phyloP scores from a whole-genome alignment of 2,329 filamentous ascomycete genomes.

The Xylaria sp. region DNA sequence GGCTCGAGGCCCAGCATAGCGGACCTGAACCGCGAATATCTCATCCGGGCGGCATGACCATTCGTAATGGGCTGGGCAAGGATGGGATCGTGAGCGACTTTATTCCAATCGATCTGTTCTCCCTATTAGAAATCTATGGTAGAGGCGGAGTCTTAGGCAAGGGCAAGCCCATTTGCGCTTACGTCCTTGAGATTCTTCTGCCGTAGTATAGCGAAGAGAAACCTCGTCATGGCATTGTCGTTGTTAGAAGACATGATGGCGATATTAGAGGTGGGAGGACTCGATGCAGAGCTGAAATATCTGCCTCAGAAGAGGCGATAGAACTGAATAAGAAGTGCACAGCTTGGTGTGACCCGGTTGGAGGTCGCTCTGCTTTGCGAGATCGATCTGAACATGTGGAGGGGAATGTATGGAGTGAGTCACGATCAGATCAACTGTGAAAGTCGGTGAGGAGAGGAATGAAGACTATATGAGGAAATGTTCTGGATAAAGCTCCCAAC shows the following conservation, averaged over 20 bases:
- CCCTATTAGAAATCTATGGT: conserved; percentile 34
- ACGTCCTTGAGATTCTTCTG: conserved; percentile 72
- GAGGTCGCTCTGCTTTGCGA: conserved; percentile 39
- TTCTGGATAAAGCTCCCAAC: conserved; percentile 45
- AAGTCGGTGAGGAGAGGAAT: conserved; percentile 55
- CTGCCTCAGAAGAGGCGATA: conserved; percentile 36
- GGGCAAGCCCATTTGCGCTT: conserved; percentile 59
- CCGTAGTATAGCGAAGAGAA: conserved; percentile 69
- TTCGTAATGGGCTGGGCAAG: conserved; percentile 66
- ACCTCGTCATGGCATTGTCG: conserved; percentile 67
- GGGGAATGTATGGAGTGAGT: conserved; percentile 54
- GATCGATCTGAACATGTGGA: conserved; percentile 48
- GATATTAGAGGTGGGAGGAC: conserved; percentile 28
- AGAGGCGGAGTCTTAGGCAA: not conserved
- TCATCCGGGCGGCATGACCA: conserved; percentile 70
- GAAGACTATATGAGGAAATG: conserved; percentile 53
- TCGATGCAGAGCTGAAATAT: conserved; percentile 27
- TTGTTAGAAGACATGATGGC: conserved; percentile 64
- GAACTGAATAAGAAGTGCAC: conserved; percentile 48
- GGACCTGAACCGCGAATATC: conserved; percentile 64
- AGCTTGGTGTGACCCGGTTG: conserved; percentile 41
- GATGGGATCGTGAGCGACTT: conserved; percentile 65
- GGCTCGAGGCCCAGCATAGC: conserved; percentile 61
- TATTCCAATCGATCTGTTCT: conserved; percentile 68
- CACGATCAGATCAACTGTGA: conserved; percentile 52